These are phyloP conservation scores for Pisolithus marmoratus DNA, from an alignment of 768 basidiomycete genomes.

Conservation along the genomic window DNA sequence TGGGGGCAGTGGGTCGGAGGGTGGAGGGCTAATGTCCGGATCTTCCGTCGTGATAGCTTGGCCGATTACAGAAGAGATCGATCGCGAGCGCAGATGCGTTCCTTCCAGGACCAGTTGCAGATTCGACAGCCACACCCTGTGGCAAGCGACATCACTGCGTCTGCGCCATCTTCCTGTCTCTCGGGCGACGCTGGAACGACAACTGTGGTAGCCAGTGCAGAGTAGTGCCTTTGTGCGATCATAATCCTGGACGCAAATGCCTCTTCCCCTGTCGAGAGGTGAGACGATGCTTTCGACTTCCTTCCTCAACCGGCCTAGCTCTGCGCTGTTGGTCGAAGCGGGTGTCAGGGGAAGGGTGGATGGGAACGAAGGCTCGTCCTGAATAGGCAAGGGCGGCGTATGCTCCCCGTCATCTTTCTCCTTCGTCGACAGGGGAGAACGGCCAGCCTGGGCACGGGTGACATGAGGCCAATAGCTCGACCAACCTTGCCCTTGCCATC, in stretches of 20 bases:
- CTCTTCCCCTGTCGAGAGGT: conserved; percentile 46
- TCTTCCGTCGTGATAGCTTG: conserved; percentile 33
- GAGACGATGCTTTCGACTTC: conserved; percentile 55
- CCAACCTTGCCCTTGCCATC: conserved; percentile 58
- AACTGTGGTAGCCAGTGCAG: conserved; percentile 61
- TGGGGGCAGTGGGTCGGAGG: conserved; percentile 64
- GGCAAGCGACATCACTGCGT: conserved; percentile 19
- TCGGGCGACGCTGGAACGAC: conserved; percentile 48
- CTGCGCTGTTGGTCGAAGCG: conserved; percentile 49
- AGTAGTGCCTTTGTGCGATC: conserved; percentile 71
- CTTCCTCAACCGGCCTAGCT: conserved; percentile 47
- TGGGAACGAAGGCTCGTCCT: conserved; percentile 42
- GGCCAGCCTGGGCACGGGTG: conserved; percentile 60
- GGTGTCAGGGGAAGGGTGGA: conserved; percentile 46
- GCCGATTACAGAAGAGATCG: conserved; percentile 45
- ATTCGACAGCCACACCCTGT: conserved; percentile 30
- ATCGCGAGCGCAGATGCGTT: conserved; percentile 57
- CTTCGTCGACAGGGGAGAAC: conserved; percentile 53
- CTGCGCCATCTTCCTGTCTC: conserved; percentile 13
- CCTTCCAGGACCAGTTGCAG: conserved; percentile 17
- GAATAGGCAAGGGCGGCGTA: conserved; percentile 60
- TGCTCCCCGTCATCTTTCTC: conserved; percentile 35
- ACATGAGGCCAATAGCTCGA: conserved; percentile 58
- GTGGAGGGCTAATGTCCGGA: conserved; percentile 41
- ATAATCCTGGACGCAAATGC: conserved; percentile 52